Percentiles rank a stretch among this genome's conserved stretches.
These are phyloP conservation scores for Zygnema cylindricum DNA, from an alignment of 139 green algal species.

Conservation along the genomic window DNA sequence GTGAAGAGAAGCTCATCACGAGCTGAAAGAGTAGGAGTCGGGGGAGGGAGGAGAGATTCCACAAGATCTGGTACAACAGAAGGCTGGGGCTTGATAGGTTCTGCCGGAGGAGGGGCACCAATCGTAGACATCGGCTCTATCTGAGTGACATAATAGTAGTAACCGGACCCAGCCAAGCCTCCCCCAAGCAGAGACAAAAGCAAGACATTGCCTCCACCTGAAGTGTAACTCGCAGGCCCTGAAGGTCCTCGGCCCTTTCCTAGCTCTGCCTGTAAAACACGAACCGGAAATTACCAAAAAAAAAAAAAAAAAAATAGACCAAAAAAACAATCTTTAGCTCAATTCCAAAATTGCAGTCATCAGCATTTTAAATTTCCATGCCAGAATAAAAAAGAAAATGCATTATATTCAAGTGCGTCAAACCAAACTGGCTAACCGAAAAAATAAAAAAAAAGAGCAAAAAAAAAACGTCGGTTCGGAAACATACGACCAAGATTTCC, in stretches of 20 bases:
- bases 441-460: too few relatives aligned
- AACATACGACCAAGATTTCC: too few relatives aligned
- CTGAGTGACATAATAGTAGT: background rate
- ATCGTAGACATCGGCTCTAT: background rate
- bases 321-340: too few relatives aligned
- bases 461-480: too few relatives aligned
- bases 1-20: background rate
- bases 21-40: background rate
- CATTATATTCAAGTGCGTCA: too few relatives aligned
- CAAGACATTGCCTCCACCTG: background rate
- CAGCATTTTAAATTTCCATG: too few relatives aligned
- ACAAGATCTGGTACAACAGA: background rate
- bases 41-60: background rate
- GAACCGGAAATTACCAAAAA: too few relatives aligned
- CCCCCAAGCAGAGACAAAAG: background rate
- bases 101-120: background rate
- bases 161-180: background rate
- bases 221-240: background rate
- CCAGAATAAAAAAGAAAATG: too few relatives aligned
- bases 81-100: background rate
- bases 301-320: too few relatives aligned
- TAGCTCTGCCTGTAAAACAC: background rate
- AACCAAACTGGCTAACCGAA: too few relatives aligned
- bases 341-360: too few relatives aligned
- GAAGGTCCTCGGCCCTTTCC: background rate